phyloP scores from a whole-genome alignment of 2,329 filamentous ascomycete species.

The Paramyrothecium sp. region DNA sequence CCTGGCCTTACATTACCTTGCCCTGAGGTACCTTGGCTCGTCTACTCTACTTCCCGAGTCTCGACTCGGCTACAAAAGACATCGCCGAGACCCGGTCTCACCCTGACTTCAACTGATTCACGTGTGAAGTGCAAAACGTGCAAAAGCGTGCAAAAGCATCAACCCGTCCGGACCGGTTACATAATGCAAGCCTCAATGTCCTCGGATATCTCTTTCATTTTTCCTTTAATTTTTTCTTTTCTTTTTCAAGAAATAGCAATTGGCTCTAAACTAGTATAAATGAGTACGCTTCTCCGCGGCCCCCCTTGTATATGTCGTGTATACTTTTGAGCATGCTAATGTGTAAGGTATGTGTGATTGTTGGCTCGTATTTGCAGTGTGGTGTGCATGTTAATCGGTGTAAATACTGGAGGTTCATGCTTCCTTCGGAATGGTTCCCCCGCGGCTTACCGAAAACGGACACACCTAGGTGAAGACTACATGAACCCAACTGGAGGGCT shows the following conservation, averaged over 20 bases:
- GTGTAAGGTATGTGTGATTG: background rate
- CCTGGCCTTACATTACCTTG: no score
- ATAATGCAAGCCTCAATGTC: no score
- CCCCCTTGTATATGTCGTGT: background rate
- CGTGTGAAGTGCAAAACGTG: no score
- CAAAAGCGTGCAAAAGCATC: no score
- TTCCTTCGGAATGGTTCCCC: background rate
- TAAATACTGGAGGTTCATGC: background rate
- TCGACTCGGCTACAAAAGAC: background rate
- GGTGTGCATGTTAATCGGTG: background rate
- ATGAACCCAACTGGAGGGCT: background rate
- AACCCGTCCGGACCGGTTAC: no score
- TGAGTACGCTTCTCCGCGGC: no score
- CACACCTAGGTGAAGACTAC: background rate
- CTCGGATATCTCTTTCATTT: no score
- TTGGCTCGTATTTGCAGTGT: background rate
- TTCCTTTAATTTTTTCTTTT: no score
- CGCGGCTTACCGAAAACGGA: background rate
- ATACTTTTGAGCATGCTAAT: background rate
- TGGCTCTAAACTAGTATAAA: no score
- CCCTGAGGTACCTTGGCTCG: no score
- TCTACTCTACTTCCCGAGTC: background rate
- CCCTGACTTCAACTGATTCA: background rate
- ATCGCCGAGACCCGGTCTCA: background rate
- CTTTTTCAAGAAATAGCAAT: no score